phyloP scores from a whole-genome alignment of 495 filamentous ascomycete genomes.

The Penicillium verhagenii region DNA sequence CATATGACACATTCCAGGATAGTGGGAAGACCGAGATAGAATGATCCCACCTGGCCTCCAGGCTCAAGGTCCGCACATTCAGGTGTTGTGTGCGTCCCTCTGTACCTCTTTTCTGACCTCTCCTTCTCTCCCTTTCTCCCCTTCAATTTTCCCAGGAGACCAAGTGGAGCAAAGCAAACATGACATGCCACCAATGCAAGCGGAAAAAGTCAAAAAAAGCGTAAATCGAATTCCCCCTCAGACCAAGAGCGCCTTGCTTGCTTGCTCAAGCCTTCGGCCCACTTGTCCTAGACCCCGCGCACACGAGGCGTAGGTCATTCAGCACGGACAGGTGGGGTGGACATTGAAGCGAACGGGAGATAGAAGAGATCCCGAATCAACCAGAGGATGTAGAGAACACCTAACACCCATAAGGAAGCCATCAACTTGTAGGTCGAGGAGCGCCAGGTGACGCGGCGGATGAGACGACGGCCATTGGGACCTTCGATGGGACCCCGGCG shows the following conservation, averaged over 20 bases:
- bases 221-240: neutral
- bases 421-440: conserved; percentile 51
- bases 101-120: too few species aligned
- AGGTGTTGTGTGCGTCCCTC: neutral
- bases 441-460: conserved; percentile 51
- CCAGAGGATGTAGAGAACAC: conserved; percentile 48
- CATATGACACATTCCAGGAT: neutral
- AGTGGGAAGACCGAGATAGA: neutral
- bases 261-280: neutral
- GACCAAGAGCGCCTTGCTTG: neutral
- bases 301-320: neutral
- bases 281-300: too few species aligned
- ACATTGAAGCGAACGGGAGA: conserved; percentile 28
- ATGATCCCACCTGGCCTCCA: too few species aligned
- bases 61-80: too few species aligned
- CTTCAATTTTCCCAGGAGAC: too few species aligned
- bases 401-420: conserved; percentile 47
- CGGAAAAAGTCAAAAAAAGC: too few species aligned
- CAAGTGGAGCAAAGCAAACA: too few species aligned
- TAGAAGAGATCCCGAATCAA: conserved; percentile 48
- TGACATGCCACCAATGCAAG: too few species aligned
- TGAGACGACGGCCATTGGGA: conserved; percentile 43
- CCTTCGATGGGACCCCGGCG: conserved; percentile 46
- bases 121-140: too few species aligned
- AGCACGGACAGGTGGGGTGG: neutral